Evolutionary conservation across 2,329 filamentous ascomycete genomes (phyloP).

Genomic region (Penicillium vulpinum): DNA sequence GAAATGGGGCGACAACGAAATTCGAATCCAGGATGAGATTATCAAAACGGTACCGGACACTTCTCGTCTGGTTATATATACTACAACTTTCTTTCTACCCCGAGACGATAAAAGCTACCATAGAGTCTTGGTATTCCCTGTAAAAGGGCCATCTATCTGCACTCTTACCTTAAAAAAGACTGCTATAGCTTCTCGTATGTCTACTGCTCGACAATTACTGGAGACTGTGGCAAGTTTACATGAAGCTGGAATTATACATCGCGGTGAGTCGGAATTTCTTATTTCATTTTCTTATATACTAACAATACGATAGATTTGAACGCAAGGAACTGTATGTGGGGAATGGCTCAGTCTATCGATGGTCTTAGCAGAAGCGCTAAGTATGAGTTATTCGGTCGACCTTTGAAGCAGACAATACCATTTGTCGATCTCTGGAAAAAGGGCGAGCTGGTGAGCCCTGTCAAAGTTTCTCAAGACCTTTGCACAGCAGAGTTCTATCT

Average conservation of each 20-base stretch:
- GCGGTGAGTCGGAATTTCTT: slow-evolving; percentile 18
- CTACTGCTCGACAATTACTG: slow-evolving; percentile 30
- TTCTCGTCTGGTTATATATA: slow-evolving; percentile 23
- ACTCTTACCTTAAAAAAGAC: slow-evolving; percentile 6
- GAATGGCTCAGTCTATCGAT: slow-evolving; percentile 24
- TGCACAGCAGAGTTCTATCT: slow-evolving; percentile 31
- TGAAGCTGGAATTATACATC: slow-evolving; percentile 29
- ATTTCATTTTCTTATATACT: slow-evolving; percentile 8
- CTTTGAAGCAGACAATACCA: slow-evolving; percentile 28
- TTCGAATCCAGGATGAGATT: slow-evolving; percentile 23
- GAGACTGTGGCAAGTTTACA: slow-evolving; percentile 27
- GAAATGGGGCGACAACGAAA: slow-evolving; percentile 20
- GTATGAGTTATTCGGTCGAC: slow-evolving; percentile 29
- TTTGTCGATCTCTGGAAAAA: slow-evolving; percentile 24
- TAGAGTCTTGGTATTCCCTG: slow-evolving; percentile 26
- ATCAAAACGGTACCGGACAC: slow-evolving; percentile 17
- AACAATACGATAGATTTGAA: slow-evolving; percentile 26
- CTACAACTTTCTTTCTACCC: slow-evolving; percentile 20
- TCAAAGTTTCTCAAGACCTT: slow-evolving; percentile 22
- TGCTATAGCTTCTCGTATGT: slow-evolving; percentile 28
- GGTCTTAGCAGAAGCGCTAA: slow-evolving; percentile 26
- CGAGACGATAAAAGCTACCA: slow-evolving; percentile 14
- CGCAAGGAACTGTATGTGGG: slow-evolving; percentile 32
- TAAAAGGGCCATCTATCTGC: slow-evolving; percentile 23
- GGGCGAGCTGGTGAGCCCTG: slow-evolving; percentile 27